Base-by-base conservation (phyloP, 805 yeast species). In the Candida easanensis region DNA sequence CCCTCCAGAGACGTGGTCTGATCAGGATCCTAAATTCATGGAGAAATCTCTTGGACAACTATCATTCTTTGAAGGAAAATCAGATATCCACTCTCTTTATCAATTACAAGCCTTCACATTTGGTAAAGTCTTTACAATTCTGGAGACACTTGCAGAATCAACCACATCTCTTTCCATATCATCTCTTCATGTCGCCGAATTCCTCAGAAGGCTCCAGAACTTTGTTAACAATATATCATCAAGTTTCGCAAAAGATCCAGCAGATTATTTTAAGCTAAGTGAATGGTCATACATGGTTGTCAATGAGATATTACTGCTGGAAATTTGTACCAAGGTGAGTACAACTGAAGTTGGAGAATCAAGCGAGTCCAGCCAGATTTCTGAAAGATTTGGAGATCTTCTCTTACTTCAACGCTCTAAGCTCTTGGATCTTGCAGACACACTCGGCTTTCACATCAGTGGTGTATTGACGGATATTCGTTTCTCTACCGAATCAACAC, bases 311-410 rank as follows among this genome's bases (percentile, higher is more conserved):
- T 60, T 68, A 48, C 52, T 52, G 44, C 48, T 25, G 46, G 56
- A 56, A 1, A 22, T 51, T 9, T 53, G 57, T 19, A 9, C 17
- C 2, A 49, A 46, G 20, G 35, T 54, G 15, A 35, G 39, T 15
- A 11, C 33, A n/a, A 8, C 44, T 36, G 60, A 51, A 37, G 63
- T 33, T 17, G 60, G 41, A 21, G 58, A 44, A 14, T 54, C 48
- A 14, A 51, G 42, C 36, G 63, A 55, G 32, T 44, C 48, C 54
- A 45, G 31, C 43, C 44, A 60, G 57, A 27, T 58, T 3, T 52
- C 59, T 4, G 73, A 77, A 48, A 65, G 62, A 35, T 59, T 72
- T 33, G 85, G 79, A 1, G 80, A 79, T 35, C 51, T 81, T 16
- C 63, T 68, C 28, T 55, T 79, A 9, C 47, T 71, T 22, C 77